phyloP scores from a whole-genome alignment of 75 land plant species.

The Adiantum capillusveneris region DNA sequence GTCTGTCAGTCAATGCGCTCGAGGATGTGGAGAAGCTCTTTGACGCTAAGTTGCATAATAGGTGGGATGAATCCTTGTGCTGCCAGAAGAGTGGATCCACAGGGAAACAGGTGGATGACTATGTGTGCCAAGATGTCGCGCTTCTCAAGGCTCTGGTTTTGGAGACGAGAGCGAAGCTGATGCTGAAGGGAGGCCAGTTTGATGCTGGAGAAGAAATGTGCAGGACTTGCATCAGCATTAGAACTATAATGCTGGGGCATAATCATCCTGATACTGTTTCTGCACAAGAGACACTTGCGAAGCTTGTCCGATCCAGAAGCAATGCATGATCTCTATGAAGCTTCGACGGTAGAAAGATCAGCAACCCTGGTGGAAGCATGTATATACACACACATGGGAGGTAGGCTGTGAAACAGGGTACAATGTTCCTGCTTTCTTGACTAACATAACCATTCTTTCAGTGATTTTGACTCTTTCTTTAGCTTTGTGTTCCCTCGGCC shows the following conservation, averaged over 20 bases:
- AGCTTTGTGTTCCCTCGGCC: too few relatives aligned
- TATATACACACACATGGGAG: too few relatives aligned
- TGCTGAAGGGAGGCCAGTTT: slow-evolving; percentile 77
- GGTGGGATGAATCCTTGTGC: slow-evolving; percentile 58
- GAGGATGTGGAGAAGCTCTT: slow-evolving; percentile 87
- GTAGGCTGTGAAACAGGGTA: too few relatives aligned
- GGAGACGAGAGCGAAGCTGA: slow-evolving; percentile 68
- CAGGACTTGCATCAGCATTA: slow-evolving; percentile 59
- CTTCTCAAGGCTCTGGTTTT: slow-evolving; percentile 64
- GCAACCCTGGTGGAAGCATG: too few relatives aligned
- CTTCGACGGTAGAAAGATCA: too few relatives aligned
- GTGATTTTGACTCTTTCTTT: too few relatives aligned
- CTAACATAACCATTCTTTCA: too few relatives aligned
- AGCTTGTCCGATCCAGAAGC: slow-evolving; percentile 43
- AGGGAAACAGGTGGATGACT: slow-evolving; percentile 55
- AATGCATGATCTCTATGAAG: neutral
- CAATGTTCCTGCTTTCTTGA: too few relatives aligned
- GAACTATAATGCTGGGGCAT: slow-evolving; percentile 62
- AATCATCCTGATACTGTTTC: slow-evolving; percentile 70
- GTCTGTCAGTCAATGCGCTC: slow-evolving; percentile 57
- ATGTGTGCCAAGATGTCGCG: slow-evolving; percentile 77
- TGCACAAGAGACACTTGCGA: slow-evolving; percentile 65
- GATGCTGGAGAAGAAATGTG: slow-evolving; percentile 69
- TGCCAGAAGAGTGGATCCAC: slow-evolving; percentile 35
- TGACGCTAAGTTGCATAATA: slow-evolving; percentile 57